These are phyloP conservation scores for Pistacia vera DNA, from an alignment of 345 rosid genomes.

Conservation along the genomic window DNA sequence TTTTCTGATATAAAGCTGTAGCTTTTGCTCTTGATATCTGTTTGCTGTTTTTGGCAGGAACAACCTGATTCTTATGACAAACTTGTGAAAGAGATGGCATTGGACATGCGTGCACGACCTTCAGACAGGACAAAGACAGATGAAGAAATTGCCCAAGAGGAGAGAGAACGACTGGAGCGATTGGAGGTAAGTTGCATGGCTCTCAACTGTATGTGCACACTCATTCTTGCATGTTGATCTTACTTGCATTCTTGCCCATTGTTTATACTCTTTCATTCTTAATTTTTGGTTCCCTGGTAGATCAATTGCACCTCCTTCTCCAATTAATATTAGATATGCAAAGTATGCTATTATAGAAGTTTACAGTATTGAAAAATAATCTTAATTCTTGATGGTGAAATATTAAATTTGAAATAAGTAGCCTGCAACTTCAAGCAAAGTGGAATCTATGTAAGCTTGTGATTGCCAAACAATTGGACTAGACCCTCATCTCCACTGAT, in stretches of 20 bases:
- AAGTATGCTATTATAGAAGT: no score
- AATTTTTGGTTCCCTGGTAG: no score
- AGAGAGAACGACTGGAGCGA: slow-evolving; percentile 70
- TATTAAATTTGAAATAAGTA: no score
- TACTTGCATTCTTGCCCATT: not conserved
- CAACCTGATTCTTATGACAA: slow-evolving; percentile 63
- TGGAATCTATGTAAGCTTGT: no score
- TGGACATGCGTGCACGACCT: slow-evolving; percentile 79
- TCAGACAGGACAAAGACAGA: slow-evolving; percentile 86
- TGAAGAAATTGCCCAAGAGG: slow-evolving; percentile 97
- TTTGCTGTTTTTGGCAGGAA: slow-evolving; percentile 31
- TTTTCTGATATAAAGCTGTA: slow-evolving; percentile 1
- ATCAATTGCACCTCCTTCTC: no score
- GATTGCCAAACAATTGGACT: no score
- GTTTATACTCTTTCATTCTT: no score
- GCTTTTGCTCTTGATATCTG: not conserved
- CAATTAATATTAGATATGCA: no score
- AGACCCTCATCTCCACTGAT: no score
- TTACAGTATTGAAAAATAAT: no score
- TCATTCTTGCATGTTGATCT: not conserved
- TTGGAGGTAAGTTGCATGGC: slow-evolving; percentile 65
- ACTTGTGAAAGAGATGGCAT: slow-evolving; percentile 54
- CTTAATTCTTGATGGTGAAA: no score
- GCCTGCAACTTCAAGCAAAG: no score
- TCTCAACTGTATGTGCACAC: not conserved